Conservation (phyloP, 1,139 yeast genomes). For the Candida smagusa region DNA sequence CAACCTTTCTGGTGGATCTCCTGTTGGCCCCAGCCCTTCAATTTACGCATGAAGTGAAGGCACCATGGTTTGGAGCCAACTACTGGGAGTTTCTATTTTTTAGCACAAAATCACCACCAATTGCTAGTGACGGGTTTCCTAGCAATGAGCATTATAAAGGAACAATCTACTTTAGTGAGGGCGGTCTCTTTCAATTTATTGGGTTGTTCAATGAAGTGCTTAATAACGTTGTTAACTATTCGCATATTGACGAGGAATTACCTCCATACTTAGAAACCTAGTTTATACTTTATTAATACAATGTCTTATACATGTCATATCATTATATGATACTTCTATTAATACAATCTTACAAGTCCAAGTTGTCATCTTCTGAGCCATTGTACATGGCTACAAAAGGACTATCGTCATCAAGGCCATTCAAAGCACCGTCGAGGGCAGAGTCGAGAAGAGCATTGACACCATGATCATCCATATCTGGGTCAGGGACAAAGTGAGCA, state of each 20-base stretch:
- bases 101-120: constrained; percentile 23
- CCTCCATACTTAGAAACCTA: constrained; percentile 30
- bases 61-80: constrained; percentile 58
- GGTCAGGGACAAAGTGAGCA: background rate
- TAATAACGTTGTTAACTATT: constrained; percentile 16
- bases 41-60: constrained; percentile 35
- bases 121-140: constrained; percentile 45
- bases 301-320: background rate
- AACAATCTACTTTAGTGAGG: constrained; percentile 40
- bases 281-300: background rate
- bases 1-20: constrained; percentile 33
- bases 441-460: constrained; percentile 2
- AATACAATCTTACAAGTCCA: constrained; percentile 2
- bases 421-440: constrained; percentile 11
- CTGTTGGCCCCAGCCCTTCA: constrained; percentile 15
- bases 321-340: background rate
- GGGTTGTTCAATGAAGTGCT: constrained; percentile 25
- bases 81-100: constrained; percentile 45
- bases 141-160: constrained; percentile 38
- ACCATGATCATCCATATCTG: background rate
- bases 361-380: constrained; percentile 1
- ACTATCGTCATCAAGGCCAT: constrained; percentile 1
- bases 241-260: constrained; percentile 42
- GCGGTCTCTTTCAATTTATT: constrained; percentile 41
- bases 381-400: constrained; percentile 5